Percentiles rank a stretch among this genome's conserved stretches.
phyloP scores from a whole-genome alignment of 805 yeast genomes.

The Yamadazyma paraphyllophila region DNA sequence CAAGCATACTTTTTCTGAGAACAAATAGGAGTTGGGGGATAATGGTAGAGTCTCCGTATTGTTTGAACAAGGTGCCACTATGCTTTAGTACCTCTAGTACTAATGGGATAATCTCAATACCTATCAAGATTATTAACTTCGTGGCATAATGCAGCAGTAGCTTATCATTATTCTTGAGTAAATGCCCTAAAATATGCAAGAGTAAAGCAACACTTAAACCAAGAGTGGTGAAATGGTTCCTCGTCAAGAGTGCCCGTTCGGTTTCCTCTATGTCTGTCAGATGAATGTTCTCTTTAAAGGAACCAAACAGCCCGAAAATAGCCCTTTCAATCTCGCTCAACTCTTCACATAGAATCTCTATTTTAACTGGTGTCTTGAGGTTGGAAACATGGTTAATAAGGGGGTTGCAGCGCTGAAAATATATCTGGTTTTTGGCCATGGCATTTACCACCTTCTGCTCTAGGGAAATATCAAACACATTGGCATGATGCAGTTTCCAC shows the following conservation, averaged over 20 bases:
- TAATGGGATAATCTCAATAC: slow-evolving; percentile 33
- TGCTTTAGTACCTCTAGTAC: slow-evolving; percentile 30
- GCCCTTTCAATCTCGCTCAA: neutral
- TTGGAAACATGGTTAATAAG: neutral
- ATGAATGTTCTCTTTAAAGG: neutral
- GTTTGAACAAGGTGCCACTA: slow-evolving; percentile 31
- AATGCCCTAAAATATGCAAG: slow-evolving; percentile 32
- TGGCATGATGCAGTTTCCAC: neutral
- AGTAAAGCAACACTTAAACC: slow-evolving; percentile 20
- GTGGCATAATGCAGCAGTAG: slow-evolving; percentile 34
- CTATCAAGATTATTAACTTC: slow-evolving; percentile 23
- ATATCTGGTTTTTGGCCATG: neutral
- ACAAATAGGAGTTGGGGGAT: slow-evolving; percentile 33
- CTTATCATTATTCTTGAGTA: slow-evolving; percentile 32
- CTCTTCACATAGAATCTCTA: neutral
- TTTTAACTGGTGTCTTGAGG: neutral
- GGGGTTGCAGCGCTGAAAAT: neutral
- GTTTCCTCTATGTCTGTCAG: neutral
- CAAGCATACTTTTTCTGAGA: slow-evolving; percentile 25
- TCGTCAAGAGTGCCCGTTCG: neutral
- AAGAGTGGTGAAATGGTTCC: neutral
- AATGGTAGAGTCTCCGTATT: slow-evolving; percentile 33
- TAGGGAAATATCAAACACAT: neutral
- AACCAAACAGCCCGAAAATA: neutral
- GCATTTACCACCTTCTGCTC: neutral